Conservation (phyloP, 768 basidiomycete species). For the Rhizopogon rudus region DNA sequence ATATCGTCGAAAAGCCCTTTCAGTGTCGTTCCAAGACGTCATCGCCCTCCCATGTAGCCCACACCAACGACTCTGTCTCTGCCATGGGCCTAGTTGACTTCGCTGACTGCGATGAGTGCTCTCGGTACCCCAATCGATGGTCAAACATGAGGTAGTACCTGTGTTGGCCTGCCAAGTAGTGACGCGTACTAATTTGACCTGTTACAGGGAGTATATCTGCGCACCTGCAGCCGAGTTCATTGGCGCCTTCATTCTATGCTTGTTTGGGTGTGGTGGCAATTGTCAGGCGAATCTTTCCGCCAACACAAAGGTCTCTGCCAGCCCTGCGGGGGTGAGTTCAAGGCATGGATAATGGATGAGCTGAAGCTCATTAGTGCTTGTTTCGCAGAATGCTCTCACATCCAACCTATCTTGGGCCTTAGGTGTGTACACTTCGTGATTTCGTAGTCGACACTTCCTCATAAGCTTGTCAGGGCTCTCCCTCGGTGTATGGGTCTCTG, state of each 20-base stretch:
- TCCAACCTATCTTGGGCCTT: conserved; percentile 53
- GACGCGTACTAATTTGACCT: neutral
- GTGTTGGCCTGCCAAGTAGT: neutral
- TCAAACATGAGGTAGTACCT: conserved; percentile 38
- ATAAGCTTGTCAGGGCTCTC: conserved; percentile 35
- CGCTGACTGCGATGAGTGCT: conserved; percentile 29
- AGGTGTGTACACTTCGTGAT: conserved; percentile 19
- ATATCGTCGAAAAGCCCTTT: conserved; percentile 10
- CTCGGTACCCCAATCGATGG: conserved; percentile 43
- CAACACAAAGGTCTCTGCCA: conserved; percentile 34
- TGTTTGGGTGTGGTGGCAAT: conserved; percentile 49
- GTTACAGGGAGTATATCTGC: conserved; percentile 32
- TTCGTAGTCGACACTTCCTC: neutral
- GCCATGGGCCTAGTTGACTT: conserved; percentile 9
- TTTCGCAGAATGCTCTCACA: conserved; percentile 39
- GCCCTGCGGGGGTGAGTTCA: conserved; percentile 43
- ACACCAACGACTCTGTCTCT: neutral
- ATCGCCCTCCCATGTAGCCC: conserved; percentile 5
- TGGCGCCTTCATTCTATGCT: conserved; percentile 46
- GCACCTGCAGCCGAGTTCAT: conserved; percentile 56
- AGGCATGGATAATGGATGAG: neutral
- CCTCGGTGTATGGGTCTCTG: conserved; percentile 62
- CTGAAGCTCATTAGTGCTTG: neutral
- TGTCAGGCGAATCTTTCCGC: conserved; percentile 47
- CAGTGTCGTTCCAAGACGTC: conserved; percentile 16